Conservation (phyloP, 73 alveolate genomes). For the Blepharisma japonicum region DNA sequence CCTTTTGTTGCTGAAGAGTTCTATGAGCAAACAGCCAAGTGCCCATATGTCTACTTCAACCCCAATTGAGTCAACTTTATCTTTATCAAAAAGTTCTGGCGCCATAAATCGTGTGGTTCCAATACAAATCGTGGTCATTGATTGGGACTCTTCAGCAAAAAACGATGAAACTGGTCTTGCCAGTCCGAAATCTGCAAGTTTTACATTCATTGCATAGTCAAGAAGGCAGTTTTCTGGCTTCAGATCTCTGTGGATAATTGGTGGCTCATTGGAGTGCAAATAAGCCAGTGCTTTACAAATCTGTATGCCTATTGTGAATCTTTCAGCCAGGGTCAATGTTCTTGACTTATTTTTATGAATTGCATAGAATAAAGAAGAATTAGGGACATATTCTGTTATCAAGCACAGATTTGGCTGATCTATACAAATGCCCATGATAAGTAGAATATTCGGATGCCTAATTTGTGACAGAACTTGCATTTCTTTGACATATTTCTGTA, state of each 20-base stretch:
- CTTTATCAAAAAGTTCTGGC: slow-evolving; percentile 93
- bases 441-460: slow-evolving; percentile 90
- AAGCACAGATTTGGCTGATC: slow-evolving; percentile 84
- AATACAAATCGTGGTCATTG: slow-evolving; percentile 79
- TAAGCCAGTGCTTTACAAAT: slow-evolving; percentile 87
- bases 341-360: slow-evolving; percentile 65
- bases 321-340: slow-evolving; percentile 72
- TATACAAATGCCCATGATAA: slow-evolving; percentile 88
- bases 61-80: slow-evolving; percentile 19
- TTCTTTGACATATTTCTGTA: slow-evolving; percentile 84
- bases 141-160: slow-evolving; percentile 68
- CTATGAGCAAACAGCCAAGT: slow-evolving; percentile 30
- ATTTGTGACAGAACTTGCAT: slow-evolving; percentile 83
- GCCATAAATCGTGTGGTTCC: slow-evolving; percentile 99
- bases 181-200: slow-evolving; percentile 67
- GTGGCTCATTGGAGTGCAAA: slow-evolving; percentile 84
- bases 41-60: slow-evolving; percentile 29
- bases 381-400: slow-evolving; percentile 77
- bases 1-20: slow-evolving; percentile 4
- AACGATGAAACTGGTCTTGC: slow-evolving; percentile 91
- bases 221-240: slow-evolving; percentile 85
- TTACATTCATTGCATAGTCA: slow-evolving; percentile 72
- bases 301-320: slow-evolving; percentile 79
- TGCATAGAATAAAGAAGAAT: slow-evolving; percentile 81
- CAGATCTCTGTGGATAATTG: slow-evolving; percentile 91